Conservation (phyloP, 2,329 filamentous ascomycete genomes). For the Penicillium sp. region DNA sequence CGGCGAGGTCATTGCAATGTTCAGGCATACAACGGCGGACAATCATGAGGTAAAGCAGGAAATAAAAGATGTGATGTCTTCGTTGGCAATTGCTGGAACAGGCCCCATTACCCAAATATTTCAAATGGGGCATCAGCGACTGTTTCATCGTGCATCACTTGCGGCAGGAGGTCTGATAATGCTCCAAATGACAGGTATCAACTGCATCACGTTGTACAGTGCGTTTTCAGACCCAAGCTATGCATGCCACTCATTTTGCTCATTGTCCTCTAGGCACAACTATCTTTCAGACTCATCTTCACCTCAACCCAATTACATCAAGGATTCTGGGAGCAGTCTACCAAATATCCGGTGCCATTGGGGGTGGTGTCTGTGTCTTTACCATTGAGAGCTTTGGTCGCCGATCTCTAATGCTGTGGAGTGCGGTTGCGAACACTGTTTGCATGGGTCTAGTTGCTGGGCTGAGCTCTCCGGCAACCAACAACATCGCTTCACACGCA, state of each 20-base stretch:
- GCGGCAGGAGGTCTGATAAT: slow-evolving; percentile 11
- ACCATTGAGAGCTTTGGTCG: slow-evolving; percentile 19
- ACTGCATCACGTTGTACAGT: slow-evolving; percentile 20
- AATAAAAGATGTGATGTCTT: slow-evolving; percentile 11
- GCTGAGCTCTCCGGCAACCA: slow-evolving; percentile 13
- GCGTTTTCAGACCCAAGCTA: background rate
- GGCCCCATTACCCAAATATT: slow-evolving; percentile 12
- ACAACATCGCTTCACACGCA: slow-evolving; percentile 12
- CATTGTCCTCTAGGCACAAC: slow-evolving; percentile 12
- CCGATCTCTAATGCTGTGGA: slow-evolving; percentile 11
- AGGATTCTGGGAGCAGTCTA: slow-evolving; percentile 15
- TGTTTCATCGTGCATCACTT: slow-evolving; percentile 14
- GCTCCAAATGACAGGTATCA: slow-evolving; percentile 18
- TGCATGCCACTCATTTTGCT: background rate
- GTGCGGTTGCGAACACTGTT: slow-evolving; percentile 12
- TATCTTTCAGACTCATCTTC: slow-evolving; percentile 17
- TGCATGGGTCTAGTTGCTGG: slow-evolving; percentile 15
- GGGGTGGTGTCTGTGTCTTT: slow-evolving; percentile 16
- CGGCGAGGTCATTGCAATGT: slow-evolving; percentile 7
- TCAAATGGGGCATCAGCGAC: slow-evolving; percentile 19
- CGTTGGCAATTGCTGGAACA: slow-evolving; percentile 9
- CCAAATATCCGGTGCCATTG: slow-evolving; percentile 12
- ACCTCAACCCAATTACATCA: slow-evolving; percentile 10
- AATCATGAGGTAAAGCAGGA: slow-evolving; percentile 4
- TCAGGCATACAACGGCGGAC: slow-evolving; percentile 6